Conservation (phyloP, 2,329 filamentous ascomycete genomes). For the Coniochaeta prunicola region DNA sequence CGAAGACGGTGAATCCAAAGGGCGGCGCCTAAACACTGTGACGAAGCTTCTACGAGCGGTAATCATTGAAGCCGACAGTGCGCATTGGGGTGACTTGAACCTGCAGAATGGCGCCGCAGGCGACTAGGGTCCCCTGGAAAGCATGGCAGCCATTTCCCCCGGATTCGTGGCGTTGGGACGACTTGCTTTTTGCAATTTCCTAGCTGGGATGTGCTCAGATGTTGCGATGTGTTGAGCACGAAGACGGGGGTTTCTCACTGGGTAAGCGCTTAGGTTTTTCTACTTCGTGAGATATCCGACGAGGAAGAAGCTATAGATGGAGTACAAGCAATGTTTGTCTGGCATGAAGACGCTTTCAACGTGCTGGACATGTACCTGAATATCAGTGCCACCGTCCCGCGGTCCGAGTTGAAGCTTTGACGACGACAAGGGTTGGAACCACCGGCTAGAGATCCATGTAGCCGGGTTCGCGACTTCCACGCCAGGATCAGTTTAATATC, state of each 20-base stretch:
- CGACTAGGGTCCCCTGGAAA: background rate
- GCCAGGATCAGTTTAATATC: background rate
- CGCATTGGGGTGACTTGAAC: background rate
- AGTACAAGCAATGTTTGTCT: no score
- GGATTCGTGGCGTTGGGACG: background rate
- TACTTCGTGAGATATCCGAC: no score
- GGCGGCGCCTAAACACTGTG: background rate
- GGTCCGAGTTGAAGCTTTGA: background rate
- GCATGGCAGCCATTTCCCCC: background rate
- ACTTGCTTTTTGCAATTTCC: background rate
- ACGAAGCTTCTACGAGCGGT: background rate
- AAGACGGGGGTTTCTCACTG: no score
- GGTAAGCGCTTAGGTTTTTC: no score
- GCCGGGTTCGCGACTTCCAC: background rate
- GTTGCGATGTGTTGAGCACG: no score
- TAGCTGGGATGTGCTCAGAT: no score
- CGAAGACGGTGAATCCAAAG: background rate
- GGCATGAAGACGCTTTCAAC: no score
- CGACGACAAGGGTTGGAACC: background rate
- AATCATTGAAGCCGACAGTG: no score
- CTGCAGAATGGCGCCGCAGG: background rate
- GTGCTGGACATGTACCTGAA: background rate
- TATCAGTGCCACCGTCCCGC: background rate
- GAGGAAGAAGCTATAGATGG: background rate
- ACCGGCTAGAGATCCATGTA: background rate